Evolutionary conservation across 345 rosid genomes (phyloP), one percentile per base, ranked within the genome.

Genomic region (Nasturtium officinale): DNA sequence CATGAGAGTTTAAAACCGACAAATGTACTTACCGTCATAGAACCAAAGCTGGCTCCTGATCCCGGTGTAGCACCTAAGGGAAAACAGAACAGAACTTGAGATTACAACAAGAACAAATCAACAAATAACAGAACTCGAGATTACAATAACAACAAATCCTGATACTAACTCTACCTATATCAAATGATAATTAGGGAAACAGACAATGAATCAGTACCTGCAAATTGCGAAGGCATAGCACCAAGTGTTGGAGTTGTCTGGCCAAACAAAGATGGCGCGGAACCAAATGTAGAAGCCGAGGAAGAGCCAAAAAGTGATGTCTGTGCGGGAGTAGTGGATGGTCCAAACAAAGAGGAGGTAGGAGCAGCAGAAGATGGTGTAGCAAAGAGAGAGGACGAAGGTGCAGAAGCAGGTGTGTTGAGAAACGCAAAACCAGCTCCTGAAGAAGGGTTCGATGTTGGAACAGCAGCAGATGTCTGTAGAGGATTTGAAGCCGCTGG

Each of bases 41-140:
- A 70, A 67, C 96, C 93, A 37, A 95, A 90, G 88, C 97, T 95
- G 78, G 98, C 83, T 29, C 96, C 97, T 30, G 94, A 88, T 21
- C 83, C 87, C 3, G 85, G 79, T 74, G 87, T 82, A 73, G 81
- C 57, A 71, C 90, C 98, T 91, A 82, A 25, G 42, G 52, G 68
- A 28, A 35, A 56, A 62, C 78, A 61, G 33, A 47, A 52, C 4
- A 58, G 17, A 65, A 47, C 28, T 25, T 32, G 12, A 69, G 61
- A 62, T 20, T 65, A 52, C 13, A 5, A 56, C 38, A 17, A 32
- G 55, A 42, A 40, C 20, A 63, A 45, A 57, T 65, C 65, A n/a
- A n/a, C n/a, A n/a, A n/a, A 60, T 12, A 47, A 52, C 4, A 58
- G 17, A 65, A 47, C 28, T 25, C 20, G 12, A 69, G 61, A 62